Conservation (phyloP, 1,284 basidiomycete genomes). For the Clitocybe nebularis region DNA sequence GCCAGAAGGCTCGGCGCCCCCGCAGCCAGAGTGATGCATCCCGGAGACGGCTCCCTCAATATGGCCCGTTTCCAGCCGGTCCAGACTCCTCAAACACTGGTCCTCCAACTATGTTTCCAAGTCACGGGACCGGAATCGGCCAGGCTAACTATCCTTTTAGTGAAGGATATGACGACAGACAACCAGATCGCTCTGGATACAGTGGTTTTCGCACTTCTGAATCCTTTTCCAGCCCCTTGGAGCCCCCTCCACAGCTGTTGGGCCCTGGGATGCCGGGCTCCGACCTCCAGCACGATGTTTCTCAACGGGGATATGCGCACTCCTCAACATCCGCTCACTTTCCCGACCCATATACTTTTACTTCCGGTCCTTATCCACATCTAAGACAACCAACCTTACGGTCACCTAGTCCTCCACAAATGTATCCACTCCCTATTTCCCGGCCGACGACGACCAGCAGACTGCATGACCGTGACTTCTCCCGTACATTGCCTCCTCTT, state of each 20-base stretch:
- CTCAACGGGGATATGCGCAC: slow-evolving; percentile 13
- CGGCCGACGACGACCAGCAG: slow-evolving; percentile 12
- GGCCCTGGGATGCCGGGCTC: slow-evolving; percentile 61
- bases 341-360: slow-evolving; percentile 9
- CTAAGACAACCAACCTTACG: slow-evolving; percentile 7
- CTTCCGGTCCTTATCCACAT: slow-evolving; percentile 6
- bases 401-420: slow-evolving; percentile 15
- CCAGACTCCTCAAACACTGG: slow-evolving; percentile 29
- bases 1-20: slow-evolving; percentile 75
- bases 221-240: slow-evolving; percentile 20
- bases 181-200: slow-evolving; percentile 15
- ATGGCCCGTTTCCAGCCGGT: slow-evolving; percentile 52
- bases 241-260: slow-evolving; percentile 39
- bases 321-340: slow-evolving; percentile 12
- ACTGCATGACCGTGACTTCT: slow-evolving; percentile 28
- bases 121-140: slow-evolving; percentile 15
- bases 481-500: slow-evolving; percentile 41
- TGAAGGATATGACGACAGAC: slow-evolving; percentile 17
- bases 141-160: slow-evolving; percentile 7
- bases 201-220: slow-evolving; percentile 22
- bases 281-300: slow-evolving; percentile 22
- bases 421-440: slow-evolving; percentile 8
- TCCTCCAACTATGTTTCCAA: slow-evolving; percentile 17
- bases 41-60: slow-evolving; percentile 51
- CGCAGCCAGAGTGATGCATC: slow-evolving; percentile 46